Conservation (phyloP, 2,329 filamentous ascomycete genomes). For the Arthrobotrys megalospora region DNA sequence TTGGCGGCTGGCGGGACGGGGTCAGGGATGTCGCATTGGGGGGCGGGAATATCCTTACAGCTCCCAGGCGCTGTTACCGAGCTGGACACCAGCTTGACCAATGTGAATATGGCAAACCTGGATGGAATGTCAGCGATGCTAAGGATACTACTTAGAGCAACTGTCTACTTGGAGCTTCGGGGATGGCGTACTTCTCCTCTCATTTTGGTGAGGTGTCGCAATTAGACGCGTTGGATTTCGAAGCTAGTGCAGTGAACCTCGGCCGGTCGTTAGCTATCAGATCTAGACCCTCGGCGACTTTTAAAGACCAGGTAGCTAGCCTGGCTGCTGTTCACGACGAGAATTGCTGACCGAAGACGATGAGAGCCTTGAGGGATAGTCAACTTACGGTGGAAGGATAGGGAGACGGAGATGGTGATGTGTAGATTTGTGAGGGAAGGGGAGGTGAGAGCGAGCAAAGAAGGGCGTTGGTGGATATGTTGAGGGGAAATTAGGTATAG, state of each 20-base stretch:
- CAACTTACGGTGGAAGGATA: conserved; percentile 4
- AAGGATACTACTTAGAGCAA: background rate
- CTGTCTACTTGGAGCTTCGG: background rate
- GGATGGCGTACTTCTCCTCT: conserved; percentile 54
- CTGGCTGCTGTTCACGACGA: background rate
- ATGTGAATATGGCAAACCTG: conserved; percentile 78
- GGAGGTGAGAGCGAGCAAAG: background rate
- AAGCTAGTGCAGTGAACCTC: conserved; percentile 36
- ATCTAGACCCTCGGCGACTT: background rate
- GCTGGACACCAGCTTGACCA: conserved; percentile 78
- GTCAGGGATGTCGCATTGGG: conserved; percentile 49
- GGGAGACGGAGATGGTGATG: background rate
- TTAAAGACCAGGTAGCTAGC: background rate
- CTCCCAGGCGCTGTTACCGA: conserved; percentile 79
- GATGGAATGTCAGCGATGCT: conserved; percentile 25
- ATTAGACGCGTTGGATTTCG: conserved; percentile 51
- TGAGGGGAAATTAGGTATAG: conserved; percentile 50
- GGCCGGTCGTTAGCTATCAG: conserved; percentile 24
- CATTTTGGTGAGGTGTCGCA: conserved; percentile 50
- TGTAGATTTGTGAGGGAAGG: conserved; percentile 4
- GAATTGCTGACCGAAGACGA: background rate
- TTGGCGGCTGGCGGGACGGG: conserved; percentile 37
- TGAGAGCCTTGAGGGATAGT: background rate
- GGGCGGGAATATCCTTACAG: conserved; percentile 70
- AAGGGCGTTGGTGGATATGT: conserved; percentile 2